Evolutionary conservation across 1,284 basidiomycete genomes (phyloP).

Genomic region (Trametes hirsuta): DNA sequence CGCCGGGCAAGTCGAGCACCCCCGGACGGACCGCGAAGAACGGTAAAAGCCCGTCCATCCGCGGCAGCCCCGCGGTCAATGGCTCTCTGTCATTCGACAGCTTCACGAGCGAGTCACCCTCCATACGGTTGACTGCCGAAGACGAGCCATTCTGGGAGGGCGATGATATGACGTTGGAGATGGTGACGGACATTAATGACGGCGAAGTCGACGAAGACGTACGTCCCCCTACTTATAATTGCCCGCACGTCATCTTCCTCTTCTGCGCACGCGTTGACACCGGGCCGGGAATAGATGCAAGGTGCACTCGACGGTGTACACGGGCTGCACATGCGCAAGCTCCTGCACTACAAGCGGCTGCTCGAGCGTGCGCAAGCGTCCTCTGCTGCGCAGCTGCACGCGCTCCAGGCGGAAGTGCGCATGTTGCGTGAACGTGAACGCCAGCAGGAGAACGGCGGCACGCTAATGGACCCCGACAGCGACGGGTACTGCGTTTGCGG

Average conservation of each 20-base stretch:
- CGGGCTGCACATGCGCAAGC: constrained; percentile 62
- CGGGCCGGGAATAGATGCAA: constrained; percentile 50
- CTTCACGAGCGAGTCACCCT: constrained; percentile 16
- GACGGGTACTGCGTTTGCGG: constrained; percentile 63
- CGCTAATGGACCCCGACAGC: constrained; percentile 25
- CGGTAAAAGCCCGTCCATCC: constrained; percentile 15
- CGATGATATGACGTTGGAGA: constrained; percentile 57
- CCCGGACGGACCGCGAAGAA: constrained; percentile 20
- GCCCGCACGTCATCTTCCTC: background rate
- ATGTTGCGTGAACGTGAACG: constrained; percentile 50
- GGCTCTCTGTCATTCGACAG: constrained; percentile 20
- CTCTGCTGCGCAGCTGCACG: constrained; percentile 76
- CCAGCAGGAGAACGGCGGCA: constrained; percentile 30
- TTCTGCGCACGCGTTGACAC: constrained; percentile 2
- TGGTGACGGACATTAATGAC: constrained; percentile 71
- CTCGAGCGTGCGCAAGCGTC: constrained; percentile 77
- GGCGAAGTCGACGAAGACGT: constrained; percentile 73
- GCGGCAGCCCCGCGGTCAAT: constrained; percentile 9
- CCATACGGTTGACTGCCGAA: constrained; percentile 23
- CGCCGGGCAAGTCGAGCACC: constrained; percentile 15
- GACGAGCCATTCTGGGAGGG: constrained; percentile 40
- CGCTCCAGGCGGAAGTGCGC: constrained; percentile 73
- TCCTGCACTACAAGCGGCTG: constrained; percentile 74
- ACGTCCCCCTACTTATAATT: constrained; percentile 8
- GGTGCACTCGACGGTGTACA: constrained; percentile 55